Evolutionary conservation across 148 eudicot species (phyloP).

Genomic region (Beta vulgaris): DNA sequence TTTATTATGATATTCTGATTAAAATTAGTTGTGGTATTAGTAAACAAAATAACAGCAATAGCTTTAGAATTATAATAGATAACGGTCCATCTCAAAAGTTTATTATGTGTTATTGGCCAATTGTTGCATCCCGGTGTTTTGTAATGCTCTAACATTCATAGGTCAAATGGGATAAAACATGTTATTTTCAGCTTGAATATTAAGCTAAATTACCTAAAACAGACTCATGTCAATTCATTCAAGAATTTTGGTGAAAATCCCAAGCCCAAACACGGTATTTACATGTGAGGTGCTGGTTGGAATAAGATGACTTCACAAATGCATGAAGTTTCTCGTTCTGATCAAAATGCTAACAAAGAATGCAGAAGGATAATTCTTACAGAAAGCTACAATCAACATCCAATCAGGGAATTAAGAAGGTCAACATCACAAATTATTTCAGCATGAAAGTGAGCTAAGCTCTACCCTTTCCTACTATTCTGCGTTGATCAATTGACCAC

Average conservation of each 20-base stretch:
- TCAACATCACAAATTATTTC: background rate
- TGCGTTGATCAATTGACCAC: background rate
- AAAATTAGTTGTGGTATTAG: no score
- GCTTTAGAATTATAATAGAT: no score
- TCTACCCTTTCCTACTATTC: background rate
- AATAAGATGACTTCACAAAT: background rate
- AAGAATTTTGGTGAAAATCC: background rate
- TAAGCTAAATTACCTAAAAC: background rate
- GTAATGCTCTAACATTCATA: no score
- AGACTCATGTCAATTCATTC: background rate
- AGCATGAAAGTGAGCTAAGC: background rate
- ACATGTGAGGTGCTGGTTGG: background rate
- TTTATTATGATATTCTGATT: no score
- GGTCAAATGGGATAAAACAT: background rate
- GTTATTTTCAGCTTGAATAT: background rate
- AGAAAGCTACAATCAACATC: background rate
- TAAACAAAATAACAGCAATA: no score
- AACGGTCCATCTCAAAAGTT: background rate
- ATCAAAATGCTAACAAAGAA: background rate
- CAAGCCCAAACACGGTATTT: background rate
- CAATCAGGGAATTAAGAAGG: background rate
- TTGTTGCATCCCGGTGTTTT: no score
- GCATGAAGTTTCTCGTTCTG: background rate
- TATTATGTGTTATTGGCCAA: background rate
- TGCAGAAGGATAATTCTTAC: background rate